Evolutionary conservation across 2,329 filamentous ascomycete species (phyloP).

Genomic region (Zarea fungicola): DNA sequence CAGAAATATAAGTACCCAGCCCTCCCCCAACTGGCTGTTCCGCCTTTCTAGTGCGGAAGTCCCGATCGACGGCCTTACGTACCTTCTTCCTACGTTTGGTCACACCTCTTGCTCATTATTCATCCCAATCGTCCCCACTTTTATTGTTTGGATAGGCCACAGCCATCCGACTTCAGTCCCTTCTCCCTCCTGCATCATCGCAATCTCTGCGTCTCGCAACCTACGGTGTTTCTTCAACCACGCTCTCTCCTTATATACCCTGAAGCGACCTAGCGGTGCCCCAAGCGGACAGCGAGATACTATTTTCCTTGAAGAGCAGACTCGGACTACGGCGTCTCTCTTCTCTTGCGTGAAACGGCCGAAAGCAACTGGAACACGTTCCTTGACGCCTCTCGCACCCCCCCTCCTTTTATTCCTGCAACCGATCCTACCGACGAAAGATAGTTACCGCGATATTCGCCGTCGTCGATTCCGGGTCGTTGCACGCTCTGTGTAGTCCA

Average conservation of each 20-base stretch:
- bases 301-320: conserved; percentile 17
- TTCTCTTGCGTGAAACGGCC: conserved; percentile 21
- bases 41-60: conserved; percentile 49
- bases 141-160: conserved; percentile 18
- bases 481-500: conserved; percentile 23
- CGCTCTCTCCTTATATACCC: conserved; percentile 8
- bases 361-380: conserved; percentile 41
- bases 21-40: conserved; percentile 49
- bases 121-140: conserved; percentile 28
- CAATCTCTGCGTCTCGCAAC: conserved; percentile 2
- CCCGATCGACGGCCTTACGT: conserved; percentile 51
- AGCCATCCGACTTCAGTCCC: conserved; percentile 6
- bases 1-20: conserved; percentile 54
- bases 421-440: conserved; percentile 31
- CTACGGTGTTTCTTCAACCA: conserved; percentile 12
- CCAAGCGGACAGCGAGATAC: conserved; percentile 13
- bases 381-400: conserved; percentile 27
- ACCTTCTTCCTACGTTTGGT: conserved; percentile 41
- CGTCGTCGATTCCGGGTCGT: conserved; percentile 12
- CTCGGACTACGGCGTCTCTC: conserved; percentile 22
- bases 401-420: conserved; percentile 22
- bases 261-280: conserved; percentile 11
- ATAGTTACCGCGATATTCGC: conserved; percentile 14
- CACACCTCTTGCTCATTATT: conserved; percentile 36
- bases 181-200: conserved; percentile 7